Evolutionary conservation across 164 flowering plant genomes (phyloP), one percentile per base, ranked within the genome.

Genomic region (Houttuynia cordata): DNA sequence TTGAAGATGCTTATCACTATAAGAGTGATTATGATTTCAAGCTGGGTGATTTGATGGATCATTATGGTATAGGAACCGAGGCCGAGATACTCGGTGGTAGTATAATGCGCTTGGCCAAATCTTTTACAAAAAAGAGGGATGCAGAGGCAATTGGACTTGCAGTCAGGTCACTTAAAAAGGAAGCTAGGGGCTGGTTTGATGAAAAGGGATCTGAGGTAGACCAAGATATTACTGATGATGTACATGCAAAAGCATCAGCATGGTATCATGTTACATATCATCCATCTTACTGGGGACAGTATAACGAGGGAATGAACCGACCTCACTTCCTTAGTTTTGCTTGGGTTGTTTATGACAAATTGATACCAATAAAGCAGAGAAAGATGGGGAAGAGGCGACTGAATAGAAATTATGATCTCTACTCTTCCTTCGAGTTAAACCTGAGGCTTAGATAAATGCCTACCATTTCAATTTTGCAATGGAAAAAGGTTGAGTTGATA

Each of bases 261-360:
- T 89, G 96, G 91, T 89, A 92, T 64, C 78, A 89, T 65, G 96
- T 87, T 37, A 83, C 96, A 0, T 92, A 92, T 64, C 91, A 92
- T 68, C 84, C 75, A 0, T 30, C 39, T n/a, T 89, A 77, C 63
- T 83, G 80, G 75, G 96, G 91, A 20, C 14, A 24, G 56, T 83
- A 78, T 78, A 81, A 80, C 20, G 53, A 62, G 18, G 96, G 81
- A 10, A 19, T 70, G 80, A 68, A 77, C 15, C 62, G 85, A n/a
- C 76, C 68, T 41, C 96, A 85, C 72, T 81, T 73, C 64, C 74
- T 92, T 9, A 92, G 98, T 66, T 92, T 91, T 52, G 82, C 98
- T 0, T 92, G 98, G 96, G 85, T 88, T 68, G 81, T 87, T 30
- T 76, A 78, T 62, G 96, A 91, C 65, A 78, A 74, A 71, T 73